Evolutionary conservation across 805 yeast species (phyloP).

Genomic region (Dipodascopsis uninucleata): DNA sequence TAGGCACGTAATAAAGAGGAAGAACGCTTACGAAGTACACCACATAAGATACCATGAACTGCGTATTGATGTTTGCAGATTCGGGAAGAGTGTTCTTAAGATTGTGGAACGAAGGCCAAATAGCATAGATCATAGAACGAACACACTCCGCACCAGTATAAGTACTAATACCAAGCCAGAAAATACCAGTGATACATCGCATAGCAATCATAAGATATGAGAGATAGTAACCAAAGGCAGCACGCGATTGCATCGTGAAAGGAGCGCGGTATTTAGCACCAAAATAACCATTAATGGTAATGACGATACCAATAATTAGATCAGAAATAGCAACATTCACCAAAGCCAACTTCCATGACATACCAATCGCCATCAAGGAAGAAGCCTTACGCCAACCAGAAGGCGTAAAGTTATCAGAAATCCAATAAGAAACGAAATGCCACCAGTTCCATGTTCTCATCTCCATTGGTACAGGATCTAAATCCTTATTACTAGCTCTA

Average conservation of each 20-base stretch:
- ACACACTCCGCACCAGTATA: constrained; percentile 84
- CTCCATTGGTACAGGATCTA: too few relatives aligned
- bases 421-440: constrained; percentile 24
- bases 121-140: constrained; percentile 66
- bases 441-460: too few relatives aligned
- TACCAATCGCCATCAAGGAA: constrained; percentile 25
- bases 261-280: constrained; percentile 80
- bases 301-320: constrained; percentile 60
- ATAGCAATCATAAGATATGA: constrained; percentile 74
- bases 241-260: constrained; percentile 77
- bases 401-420: constrained; percentile 22
- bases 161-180: constrained; percentile 86
- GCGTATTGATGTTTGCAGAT: constrained; percentile 41
- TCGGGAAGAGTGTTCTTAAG: constrained; percentile 50
- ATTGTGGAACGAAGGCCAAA: constrained; percentile 50
- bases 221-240: constrained; percentile 74
- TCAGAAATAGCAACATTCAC: constrained; percentile 19
- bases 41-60: constrained; percentile 29
- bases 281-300: constrained; percentile 64
- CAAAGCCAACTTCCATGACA: constrained; percentile 25
- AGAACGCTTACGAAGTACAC: constrained; percentile 28
- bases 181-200: constrained; percentile 79
- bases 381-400: constrained; percentile 27
- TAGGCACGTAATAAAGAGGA: constrained; percentile 26
- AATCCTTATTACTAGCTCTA: constrained; percentile 11